Percentiles rank a stretch among this genome's conserved stretches.
Evolutionary conservation across 2,329 filamentous ascomycete species (phyloP).

Genomic region (Neofusicoccum parvum): DNA sequence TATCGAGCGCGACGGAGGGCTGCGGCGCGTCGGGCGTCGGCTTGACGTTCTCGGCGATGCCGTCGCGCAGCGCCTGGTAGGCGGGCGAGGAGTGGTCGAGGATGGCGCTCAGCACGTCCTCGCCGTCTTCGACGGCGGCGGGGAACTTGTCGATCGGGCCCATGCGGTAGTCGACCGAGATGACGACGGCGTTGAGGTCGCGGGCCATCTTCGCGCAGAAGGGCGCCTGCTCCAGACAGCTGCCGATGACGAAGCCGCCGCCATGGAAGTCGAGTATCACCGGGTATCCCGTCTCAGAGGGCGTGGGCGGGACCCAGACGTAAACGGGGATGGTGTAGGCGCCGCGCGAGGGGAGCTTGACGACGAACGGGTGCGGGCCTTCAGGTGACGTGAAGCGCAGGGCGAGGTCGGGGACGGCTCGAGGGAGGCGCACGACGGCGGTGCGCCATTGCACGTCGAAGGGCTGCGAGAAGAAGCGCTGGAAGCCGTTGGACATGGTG

Average conservation of each 20-base stretch:
- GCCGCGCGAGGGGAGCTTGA: constrained; percentile 44
- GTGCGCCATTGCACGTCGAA: constrained; percentile 42
- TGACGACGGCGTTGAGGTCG: constrained; percentile 45
- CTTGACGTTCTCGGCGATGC: constrained; percentile 25
- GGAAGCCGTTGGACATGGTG: constrained; percentile 13
- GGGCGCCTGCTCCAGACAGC: constrained; percentile 48
- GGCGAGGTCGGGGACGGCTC: constrained; percentile 40
- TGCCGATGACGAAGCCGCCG: constrained; percentile 48
- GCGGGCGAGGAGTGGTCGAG: constrained; percentile 35
- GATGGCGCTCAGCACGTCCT: constrained; percentile 49
- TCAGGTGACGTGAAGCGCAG: constrained; percentile 42
- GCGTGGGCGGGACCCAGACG: constrained; percentile 44
- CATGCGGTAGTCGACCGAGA: constrained; percentile 52
- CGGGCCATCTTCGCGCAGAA: constrained; percentile 51
- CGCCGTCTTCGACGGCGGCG: constrained; percentile 50
- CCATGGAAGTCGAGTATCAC: constrained; percentile 48
- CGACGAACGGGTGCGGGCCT: constrained; percentile 46
- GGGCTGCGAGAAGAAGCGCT: constrained; percentile 38
- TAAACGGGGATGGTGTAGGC: constrained; percentile 43
- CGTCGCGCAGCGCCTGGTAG: not conserved
- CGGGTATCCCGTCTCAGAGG: constrained; percentile 33
- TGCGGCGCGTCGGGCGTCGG: constrained; percentile 23
- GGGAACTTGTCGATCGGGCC: constrained; percentile 51
- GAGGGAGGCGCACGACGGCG: constrained; percentile 39
- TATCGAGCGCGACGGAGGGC: constrained; percentile 38